Evolutionary conservation across 1,284 basidiomycete species (phyloP), one percentile per base, ranked within the genome.

Genomic region (Macrocystidia cucumis): DNA sequence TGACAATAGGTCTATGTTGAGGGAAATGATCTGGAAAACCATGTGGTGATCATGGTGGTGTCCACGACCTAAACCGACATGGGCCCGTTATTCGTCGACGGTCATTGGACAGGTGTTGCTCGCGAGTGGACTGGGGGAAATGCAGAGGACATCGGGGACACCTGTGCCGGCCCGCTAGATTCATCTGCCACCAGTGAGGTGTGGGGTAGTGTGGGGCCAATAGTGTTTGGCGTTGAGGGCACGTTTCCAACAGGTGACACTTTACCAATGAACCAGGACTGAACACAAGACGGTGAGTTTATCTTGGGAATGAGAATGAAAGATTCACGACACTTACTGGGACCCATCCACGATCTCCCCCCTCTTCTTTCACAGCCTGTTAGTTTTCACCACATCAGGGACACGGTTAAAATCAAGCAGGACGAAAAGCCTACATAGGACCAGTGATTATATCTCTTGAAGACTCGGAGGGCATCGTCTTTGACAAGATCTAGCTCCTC

Each of bases 401-500:
- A 37, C 45, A 27, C 31, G 33, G n/a, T 35, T 35, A 27, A 19
- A 38, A 19, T 9, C 18, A 27, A 29, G 14, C 26, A 43, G 32
- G 13, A 34, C 30, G 32, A 24, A 20, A 38, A 32, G n/a, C 65
- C 75, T 46, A 84, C 82, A 60, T 91, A 92, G 59, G 84, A 91
- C 91, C 92, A 96, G 63, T 95, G 90, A 47, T 96, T 96, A 58
- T 97, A 98, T 49, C 89, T 78, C 67, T 97, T 98, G 66, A 97
- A 97, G 30, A 98, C 93, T 42, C 91, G 69, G 41, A 98, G 54
- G 12, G 74, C 66, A 52, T 96, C 90, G 46, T 91, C 91, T 55
- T 92, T 93, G 37, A 70, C 70, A 26, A 98, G 62, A 45, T 85
- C 78, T 44, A 97, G 62, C 57, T 96, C 91, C 48, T 93, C 91